phyloP scores from a whole-genome alignment of 2,329 filamentous ascomycete genomes.

The Apiospora malaysiana region DNA sequence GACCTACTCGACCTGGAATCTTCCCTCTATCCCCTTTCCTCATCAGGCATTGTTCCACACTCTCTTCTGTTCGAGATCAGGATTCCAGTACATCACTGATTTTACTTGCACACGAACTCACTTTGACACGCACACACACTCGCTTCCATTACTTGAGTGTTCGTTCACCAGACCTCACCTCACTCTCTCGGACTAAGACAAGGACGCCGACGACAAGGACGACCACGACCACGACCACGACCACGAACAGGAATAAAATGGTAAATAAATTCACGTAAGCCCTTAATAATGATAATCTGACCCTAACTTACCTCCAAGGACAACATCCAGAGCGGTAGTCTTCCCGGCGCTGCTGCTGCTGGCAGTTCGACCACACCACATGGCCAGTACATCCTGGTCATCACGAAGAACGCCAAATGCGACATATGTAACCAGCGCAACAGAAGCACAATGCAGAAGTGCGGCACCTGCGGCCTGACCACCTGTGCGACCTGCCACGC shows the following conservation, averaged over 20 bases:
- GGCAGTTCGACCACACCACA: neutral
- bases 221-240: no score
- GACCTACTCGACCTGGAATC: neutral
- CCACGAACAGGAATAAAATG: neutral
- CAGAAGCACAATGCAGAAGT: constrained; percentile 27
- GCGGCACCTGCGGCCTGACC: constrained; percentile 25
- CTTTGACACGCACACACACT: no score
- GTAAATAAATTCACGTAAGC: neutral
- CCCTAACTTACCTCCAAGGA: neutral
- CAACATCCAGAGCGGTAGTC: neutral
- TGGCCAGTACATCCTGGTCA: constrained; percentile 21
- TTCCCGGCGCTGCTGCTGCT: neutral
- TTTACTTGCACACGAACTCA: no score
- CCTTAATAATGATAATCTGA: neutral
- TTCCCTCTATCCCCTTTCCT: neutral
- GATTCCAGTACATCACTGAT: neutral
- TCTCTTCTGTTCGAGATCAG: neutral
- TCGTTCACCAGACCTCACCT: no score
- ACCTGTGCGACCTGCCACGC: constrained; percentile 28
- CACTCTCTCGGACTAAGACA: no score
- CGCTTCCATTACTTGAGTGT: neutral
- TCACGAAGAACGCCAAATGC: constrained; percentile 19
- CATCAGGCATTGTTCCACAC: neutral
- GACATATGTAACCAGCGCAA: constrained; percentile 23
- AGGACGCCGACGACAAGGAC: no score